Conservation (phyloP, 2,329 filamentous ascomycete species). For the Calonectria multiphialidica region DNA sequence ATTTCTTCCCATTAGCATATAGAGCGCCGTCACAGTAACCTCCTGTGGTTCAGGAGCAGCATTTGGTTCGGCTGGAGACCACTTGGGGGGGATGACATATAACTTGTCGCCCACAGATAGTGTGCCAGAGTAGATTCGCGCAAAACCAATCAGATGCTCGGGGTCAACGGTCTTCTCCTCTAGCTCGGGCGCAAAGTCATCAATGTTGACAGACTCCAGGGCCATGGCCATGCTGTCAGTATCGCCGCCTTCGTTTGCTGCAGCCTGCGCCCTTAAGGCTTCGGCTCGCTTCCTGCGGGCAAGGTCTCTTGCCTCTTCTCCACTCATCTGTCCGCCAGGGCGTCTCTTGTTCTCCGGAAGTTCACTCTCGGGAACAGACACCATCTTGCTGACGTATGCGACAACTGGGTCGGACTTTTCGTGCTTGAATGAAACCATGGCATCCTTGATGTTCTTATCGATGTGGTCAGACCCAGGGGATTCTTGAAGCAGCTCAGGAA, state of each 20-base stretch:
- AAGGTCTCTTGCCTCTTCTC: slow-evolving; percentile 90
- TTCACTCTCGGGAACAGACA: slow-evolving; percentile 93
- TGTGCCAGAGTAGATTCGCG: slow-evolving; percentile 91
- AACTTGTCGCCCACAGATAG: slow-evolving; percentile 90
- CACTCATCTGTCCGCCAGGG: slow-evolving; percentile 75
- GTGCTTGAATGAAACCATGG: slow-evolving; percentile 85
- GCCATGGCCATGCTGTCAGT: slow-evolving; percentile 70
- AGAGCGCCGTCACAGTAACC: slow-evolving; percentile 87
- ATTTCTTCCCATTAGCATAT: slow-evolving; percentile 94
- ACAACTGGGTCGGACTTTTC: slow-evolving; percentile 81
- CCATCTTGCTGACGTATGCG: slow-evolving; percentile 98
- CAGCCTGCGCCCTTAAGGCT: slow-evolving; percentile 82
- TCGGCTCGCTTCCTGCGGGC: slow-evolving; percentile 91
- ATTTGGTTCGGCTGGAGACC: slow-evolving; percentile 83
- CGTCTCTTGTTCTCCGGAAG: slow-evolving; percentile 86
- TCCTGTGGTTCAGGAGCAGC: slow-evolving; percentile 81
- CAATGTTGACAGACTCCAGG: slow-evolving; percentile 71
- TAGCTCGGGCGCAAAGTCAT: slow-evolving; percentile 60
- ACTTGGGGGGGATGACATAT: slow-evolving; percentile 94
- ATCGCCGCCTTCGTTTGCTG: slow-evolving; percentile 61
- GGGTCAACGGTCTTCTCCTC: slow-evolving; percentile 74
- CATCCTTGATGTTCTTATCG: slow-evolving; percentile 76
- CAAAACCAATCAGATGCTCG: slow-evolving; percentile 95
- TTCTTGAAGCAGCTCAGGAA: slow-evolving; percentile 82
- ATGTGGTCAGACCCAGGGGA: slow-evolving; percentile 84